Percentiles rank a stretch among this genome's conserved stretches.
Conservation (phyloP, 495 filamentous ascomycete genomes). For the Aspergillus leporis region DNA sequence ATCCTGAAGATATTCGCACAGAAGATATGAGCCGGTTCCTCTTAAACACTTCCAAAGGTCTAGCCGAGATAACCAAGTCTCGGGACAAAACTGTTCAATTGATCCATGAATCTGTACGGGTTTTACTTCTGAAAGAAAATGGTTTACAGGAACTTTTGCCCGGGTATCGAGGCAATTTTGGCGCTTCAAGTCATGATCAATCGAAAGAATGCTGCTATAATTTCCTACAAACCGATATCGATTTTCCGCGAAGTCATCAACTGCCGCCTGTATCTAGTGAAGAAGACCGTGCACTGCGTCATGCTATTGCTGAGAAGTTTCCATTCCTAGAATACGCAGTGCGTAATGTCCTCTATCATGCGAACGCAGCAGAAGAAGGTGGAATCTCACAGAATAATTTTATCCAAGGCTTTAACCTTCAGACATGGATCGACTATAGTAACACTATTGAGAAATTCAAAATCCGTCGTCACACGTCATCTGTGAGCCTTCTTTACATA, state of each 20-base stretch:
- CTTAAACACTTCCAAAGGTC: slow-evolving; percentile 42
- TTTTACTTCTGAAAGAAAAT: slow-evolving; percentile 42
- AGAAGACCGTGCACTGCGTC: background rate
- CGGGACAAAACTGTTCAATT: slow-evolving; percentile 38
- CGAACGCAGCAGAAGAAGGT: slow-evolving; percentile 33
- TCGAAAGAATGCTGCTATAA: slow-evolving; percentile 37
- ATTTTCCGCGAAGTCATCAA: background rate
- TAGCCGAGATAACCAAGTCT: slow-evolving; percentile 38
- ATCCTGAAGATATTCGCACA: slow-evolving; percentile 7
- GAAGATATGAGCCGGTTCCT: slow-evolving; percentile 25
- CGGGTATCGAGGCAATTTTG: slow-evolving; percentile 23
- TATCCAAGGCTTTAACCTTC: slow-evolving; percentile 34
- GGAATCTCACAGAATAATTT: slow-evolving; percentile 38
- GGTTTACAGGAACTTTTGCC: slow-evolving; percentile 39
- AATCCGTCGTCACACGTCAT: slow-evolving; percentile 31
- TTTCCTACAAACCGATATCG: background rate
- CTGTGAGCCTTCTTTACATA: slow-evolving; percentile 46
- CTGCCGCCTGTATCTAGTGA: background rate
- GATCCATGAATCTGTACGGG: slow-evolving; percentile 50
- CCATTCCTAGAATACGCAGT: slow-evolving; percentile 50
- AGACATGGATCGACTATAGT: slow-evolving; percentile 35
- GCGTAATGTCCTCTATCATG: slow-evolving; percentile 44
- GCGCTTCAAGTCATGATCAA: slow-evolving; percentile 32
- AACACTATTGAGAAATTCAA: slow-evolving; percentile 39
- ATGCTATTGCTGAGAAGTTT: slow-evolving; percentile 22